Percentiles rank a stretch among this genome's conserved stretches.
phyloP scores from a whole-genome alignment of 2,329 filamentous ascomycete genomes.

The Triangularia setosa region DNA sequence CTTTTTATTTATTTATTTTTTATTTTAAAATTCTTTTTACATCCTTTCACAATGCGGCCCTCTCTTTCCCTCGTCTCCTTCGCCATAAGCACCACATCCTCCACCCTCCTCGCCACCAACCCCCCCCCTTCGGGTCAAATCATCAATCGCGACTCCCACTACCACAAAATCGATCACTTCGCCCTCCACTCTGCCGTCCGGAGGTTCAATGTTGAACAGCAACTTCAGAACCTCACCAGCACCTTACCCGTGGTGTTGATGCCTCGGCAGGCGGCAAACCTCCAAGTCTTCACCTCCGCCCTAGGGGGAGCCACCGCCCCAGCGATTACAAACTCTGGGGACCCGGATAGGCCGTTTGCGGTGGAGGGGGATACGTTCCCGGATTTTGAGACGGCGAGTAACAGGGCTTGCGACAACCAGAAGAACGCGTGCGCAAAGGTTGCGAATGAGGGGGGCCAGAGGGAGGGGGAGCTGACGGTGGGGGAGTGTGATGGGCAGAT shows the following conservation, averaged over 20 bases:
- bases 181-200: background rate
- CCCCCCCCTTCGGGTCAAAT: background rate
- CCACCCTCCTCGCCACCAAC: background rate
- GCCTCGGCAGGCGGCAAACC: conserved; percentile 36
- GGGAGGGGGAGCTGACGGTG: conserved; percentile 34
- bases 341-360: conserved; percentile 39
- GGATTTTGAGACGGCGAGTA: conserved; percentile 40
- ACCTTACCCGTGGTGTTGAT: conserved; percentile 28
- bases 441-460: conserved; percentile 37
- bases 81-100: background rate
- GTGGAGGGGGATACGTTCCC: conserved; percentile 43
- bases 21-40: background rate
- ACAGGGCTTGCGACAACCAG: conserved; percentile 46
- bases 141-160: background rate
- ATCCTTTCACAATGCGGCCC: background rate
- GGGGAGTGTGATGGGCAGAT: conserved; percentile 44
- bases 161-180: background rate
- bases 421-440: conserved; percentile 44
- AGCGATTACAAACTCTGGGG: conserved; percentile 38
- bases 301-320: conserved; percentile 38
- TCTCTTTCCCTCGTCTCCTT: background rate
- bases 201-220: background rate
- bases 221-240: conserved; percentile 12
- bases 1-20: background rate
- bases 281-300: conserved; percentile 40